phyloP scores from a whole-genome alignment of 192 early-diverging fungal species.

The Coemansia guatemalensis region DNA sequence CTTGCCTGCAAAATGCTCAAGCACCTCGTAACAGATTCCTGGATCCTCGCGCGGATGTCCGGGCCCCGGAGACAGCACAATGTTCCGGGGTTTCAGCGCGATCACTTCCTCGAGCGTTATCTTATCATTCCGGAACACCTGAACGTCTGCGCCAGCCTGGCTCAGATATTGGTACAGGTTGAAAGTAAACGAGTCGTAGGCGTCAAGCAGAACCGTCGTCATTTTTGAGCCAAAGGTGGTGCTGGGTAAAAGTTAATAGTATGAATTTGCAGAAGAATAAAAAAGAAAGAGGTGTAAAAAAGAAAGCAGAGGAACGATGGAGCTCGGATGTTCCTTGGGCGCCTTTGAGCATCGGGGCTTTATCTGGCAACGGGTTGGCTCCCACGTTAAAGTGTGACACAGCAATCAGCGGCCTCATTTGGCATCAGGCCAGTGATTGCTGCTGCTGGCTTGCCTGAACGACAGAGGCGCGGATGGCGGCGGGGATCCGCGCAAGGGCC shows the following conservation, averaged over 20 bases:
- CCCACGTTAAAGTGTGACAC: neutral
- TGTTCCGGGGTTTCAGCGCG: slow-evolving; percentile 83
- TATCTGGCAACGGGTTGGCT: slow-evolving; percentile 1
- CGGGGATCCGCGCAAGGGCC: neutral
- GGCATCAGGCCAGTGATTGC: neutral
- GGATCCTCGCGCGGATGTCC: slow-evolving; percentile 90
- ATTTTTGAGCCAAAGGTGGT: slow-evolving; percentile 9
- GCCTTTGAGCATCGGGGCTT: neutral
- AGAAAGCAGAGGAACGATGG: neutral
- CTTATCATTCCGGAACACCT: slow-evolving; percentile 92
- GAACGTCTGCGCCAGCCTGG: slow-evolving; percentile 87
- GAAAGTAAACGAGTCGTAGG: slow-evolving; percentile 99
- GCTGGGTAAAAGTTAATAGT: slow-evolving; percentile 1
- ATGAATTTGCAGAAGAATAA: neutral
- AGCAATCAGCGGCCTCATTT: neutral
- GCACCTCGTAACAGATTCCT: slow-evolving; percentile 86
- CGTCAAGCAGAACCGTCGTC: slow-evolving; percentile 84
- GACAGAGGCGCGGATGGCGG: neutral
- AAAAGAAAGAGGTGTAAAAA: neutral
- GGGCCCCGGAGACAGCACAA: slow-evolving; percentile 96
- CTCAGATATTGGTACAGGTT: slow-evolving; percentile 97
- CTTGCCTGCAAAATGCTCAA: slow-evolving; percentile 87
- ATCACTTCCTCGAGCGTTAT: slow-evolving; percentile 83
- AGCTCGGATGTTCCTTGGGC: neutral
- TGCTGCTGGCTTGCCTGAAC: neutral